phyloP scores from a whole-genome alignment of 1,139 yeast species.

The Yarrowia galli region DNA sequence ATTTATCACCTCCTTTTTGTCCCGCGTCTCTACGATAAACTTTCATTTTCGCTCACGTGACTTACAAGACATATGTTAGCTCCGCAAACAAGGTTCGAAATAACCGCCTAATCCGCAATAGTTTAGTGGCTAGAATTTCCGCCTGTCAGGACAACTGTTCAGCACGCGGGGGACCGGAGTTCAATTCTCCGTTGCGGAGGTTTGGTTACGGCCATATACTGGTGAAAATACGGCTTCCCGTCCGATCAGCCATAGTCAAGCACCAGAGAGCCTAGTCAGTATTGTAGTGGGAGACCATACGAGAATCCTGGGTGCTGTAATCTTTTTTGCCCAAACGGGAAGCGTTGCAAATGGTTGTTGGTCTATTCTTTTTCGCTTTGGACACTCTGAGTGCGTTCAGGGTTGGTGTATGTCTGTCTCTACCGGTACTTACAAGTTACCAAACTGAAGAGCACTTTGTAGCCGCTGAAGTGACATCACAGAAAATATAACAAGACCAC shows the following conservation, averaged over 20 bases:
- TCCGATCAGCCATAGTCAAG: constrained; percentile 37
- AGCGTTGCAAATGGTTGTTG: no score
- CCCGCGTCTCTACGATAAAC: no score
- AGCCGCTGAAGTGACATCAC: no score
- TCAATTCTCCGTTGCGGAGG: constrained; percentile 38
- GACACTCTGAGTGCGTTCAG: no score
- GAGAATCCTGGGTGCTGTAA: constrained; percentile 38
- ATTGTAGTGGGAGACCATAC: constrained; percentile 38
- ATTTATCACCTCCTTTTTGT: no score
- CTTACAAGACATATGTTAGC: background rate
- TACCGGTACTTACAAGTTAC: no score
- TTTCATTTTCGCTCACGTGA: background rate
- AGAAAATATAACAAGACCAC: no score
- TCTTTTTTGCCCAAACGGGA: no score
- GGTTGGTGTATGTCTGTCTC: no score
- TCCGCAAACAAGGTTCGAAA: constrained; percentile 5
- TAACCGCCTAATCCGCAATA: constrained; percentile 13
- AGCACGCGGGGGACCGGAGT: constrained; percentile 39
- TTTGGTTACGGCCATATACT: constrained; percentile 36
- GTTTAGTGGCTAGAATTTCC: constrained; percentile 38
- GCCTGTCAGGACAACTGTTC: constrained; percentile 29
- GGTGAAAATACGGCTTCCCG: constrained; percentile 37
- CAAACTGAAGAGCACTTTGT: no score
- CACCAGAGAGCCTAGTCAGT: constrained; percentile 35
- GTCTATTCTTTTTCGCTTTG: no score